Base-by-base conservation (phyloP, 306 rosid genomes). In the Quercus berberidifolia region DNA sequence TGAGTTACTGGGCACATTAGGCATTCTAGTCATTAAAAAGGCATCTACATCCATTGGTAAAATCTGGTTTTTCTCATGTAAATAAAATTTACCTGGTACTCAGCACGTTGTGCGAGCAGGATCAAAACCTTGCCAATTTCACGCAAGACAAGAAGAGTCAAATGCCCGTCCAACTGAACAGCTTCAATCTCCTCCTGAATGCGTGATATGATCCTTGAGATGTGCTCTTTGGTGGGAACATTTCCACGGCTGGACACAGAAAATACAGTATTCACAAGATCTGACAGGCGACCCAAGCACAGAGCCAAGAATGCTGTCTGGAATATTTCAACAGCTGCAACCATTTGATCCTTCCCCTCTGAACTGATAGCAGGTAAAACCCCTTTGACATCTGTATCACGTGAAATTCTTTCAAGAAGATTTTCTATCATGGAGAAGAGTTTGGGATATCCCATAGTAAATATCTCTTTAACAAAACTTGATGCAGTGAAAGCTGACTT, bases 401-500 rank as follows among this genome's bases (percentile, higher is more conserved):
- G 98, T 71, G 98, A 92, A 83, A 95, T 90, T 82, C 93, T 88
- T 82, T 95, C 99, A 49, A 95, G 99, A 82, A 93, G 94, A 80
- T 90, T 93, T 87, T 95, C 99, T 80, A 95, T 87, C 94, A 91
- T 89, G 56, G 96, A 83, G 83, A 89, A 93, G 68, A 95, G 94
- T 88, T 95, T 93, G 58, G 99, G 98, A 69, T 95, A 95, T 33
- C 99, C 98, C 90, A 85, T 83, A 11, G 99, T 95, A 81, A 95
- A 90, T 71, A 88, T 92, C 82, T 95, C 99, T 87, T 93, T 95
- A 46, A 95, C 98, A 80, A 95, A 95, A 89, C 97, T 95, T 80
- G 99, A 95, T 80, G 98, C 99, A 30, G 98, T 89, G 83, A 95
- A 95, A 87, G 92, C 90, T 59, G 99, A 95, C 87, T 95, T 95